phyloP scores from a whole-genome alignment of 257 asterid genomes.

The Solanum medicagineum region DNA sequence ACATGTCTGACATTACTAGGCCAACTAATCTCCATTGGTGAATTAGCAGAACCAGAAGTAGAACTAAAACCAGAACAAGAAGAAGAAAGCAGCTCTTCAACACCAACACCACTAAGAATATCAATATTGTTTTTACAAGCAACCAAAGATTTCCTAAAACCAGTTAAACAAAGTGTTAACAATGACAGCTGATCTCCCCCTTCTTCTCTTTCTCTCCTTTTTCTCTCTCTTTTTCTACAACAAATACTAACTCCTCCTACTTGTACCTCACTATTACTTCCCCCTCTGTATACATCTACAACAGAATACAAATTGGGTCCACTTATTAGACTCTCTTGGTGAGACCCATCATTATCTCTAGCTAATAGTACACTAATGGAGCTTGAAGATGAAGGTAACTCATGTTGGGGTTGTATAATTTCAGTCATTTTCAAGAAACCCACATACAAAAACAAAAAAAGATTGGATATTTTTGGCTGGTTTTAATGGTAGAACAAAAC shows the following conservation, averaged over 20 bases:
- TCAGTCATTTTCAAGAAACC: conserved; percentile 36
- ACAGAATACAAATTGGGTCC: conserved; percentile 3
- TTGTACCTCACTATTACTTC: conserved; percentile 7
- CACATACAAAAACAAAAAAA: not conserved
- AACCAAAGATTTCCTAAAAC: conserved; percentile 34
- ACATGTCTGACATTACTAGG: conserved; percentile 54
- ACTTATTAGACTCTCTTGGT: conserved; percentile 17
- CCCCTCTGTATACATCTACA: conserved; percentile 19
- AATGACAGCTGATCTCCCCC: conserved; percentile 31
- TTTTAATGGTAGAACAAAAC: not conserved
- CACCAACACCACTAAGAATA: not conserved
- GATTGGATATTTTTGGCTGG: conserved; percentile 13
- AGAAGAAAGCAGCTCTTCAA: conserved; percentile 16
- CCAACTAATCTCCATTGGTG: conserved; percentile 29
- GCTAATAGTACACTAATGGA: conserved; percentile 13
- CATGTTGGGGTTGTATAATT: conserved; percentile 33
- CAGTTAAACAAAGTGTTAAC: conserved; percentile 25
- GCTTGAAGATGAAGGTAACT: conserved; percentile 52
- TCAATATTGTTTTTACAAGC: conserved; percentile 19
- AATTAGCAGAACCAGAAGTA: not conserved
- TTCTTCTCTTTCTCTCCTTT: conserved; percentile 24
- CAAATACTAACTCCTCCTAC: not conserved
- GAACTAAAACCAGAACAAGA: not conserved
- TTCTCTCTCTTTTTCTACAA: conserved; percentile 11
- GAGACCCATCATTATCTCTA: conserved; percentile 38